These are phyloP conservation scores for Hygrophila difformis DNA, from an alignment of 257 asterid genomes.

Conservation along the genomic window DNA sequence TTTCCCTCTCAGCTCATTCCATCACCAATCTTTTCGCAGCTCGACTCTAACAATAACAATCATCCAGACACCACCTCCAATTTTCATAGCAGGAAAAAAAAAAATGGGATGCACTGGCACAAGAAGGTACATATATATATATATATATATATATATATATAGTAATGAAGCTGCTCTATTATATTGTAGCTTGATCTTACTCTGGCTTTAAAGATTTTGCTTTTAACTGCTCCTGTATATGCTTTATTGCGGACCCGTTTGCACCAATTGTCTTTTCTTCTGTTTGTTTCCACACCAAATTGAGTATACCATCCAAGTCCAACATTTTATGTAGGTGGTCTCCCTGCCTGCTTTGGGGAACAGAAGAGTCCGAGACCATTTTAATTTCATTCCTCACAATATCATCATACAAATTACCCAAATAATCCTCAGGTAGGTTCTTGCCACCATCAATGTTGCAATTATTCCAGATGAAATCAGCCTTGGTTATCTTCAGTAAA, in stretches of 20 bases:
- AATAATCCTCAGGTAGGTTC: conserved; percentile 86
- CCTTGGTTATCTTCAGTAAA: conserved; percentile 78
- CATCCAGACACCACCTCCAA: background rate
- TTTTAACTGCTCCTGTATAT: conserved; percentile 94
- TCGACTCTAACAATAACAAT: too few relatives aligned
- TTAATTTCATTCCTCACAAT: conserved; percentile 93
- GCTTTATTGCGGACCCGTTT: conserved; percentile 69
- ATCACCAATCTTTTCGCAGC: too few relatives aligned
- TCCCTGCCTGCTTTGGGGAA: conserved; percentile 79
- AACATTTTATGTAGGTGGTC: conserved; percentile 74
- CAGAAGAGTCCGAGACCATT: conserved; percentile 74
- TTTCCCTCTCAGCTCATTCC: too few relatives aligned
- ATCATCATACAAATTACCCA: conserved; percentile 83
- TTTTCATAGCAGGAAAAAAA: background rate
- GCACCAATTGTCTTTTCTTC: conserved; percentile 96
- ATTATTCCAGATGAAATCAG: conserved; percentile 94
- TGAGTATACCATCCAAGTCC: conserved; percentile 95
- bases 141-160: too few relatives aligned
- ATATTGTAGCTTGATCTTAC: conserved; percentile 40
- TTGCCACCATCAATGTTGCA: conserved; percentile 93
- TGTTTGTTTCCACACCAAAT: conserved; percentile 91
- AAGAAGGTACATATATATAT: too few relatives aligned
- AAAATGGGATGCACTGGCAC: background rate
- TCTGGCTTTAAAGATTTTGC: conserved; percentile 89
- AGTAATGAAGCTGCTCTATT: conserved; percentile 5